These are phyloP conservation scores for Fagopyrum tataricum DNA, from an alignment of 148 eudicot genomes.

Conservation along the genomic window DNA sequence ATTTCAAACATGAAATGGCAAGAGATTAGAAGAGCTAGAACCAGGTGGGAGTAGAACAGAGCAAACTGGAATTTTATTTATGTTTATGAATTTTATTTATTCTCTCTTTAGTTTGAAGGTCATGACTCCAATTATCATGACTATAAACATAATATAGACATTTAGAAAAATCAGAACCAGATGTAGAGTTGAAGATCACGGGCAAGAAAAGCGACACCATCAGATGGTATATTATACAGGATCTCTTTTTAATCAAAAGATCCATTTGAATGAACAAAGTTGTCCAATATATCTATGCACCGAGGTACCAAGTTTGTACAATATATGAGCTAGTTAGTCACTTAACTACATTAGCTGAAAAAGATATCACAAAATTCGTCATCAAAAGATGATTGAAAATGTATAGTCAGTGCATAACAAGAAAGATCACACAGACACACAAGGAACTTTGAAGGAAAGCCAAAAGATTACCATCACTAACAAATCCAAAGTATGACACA, in stretches of 20 bases:
- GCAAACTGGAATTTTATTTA: neutral
- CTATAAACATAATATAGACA: neutral
- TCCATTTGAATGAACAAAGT: neutral
- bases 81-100: neutral
- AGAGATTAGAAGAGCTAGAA: neutral
- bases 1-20: neutral
- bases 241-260: neutral
- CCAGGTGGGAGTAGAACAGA: neutral
- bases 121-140: neutral
- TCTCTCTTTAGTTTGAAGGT: neutral
- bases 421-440: neutral
- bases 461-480: conserved; percentile 79
- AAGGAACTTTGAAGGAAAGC: neutral
- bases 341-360: neutral
- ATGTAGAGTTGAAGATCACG: neutral
- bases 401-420: neutral
- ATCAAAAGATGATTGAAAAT: neutral
- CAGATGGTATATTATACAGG: neutral
- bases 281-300: conserved; percentile 6
- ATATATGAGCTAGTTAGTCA: neutral
- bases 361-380: neutral
- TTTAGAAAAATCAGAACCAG: conserved; percentile 1
- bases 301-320: neutral
- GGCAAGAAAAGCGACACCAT: neutral
- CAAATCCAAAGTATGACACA: conserved; percentile 89